Percentiles rank a stretch among this genome's conserved stretches.
These are phyloP conservation scores for Orychophragmus violaceus DNA, from an alignment of 345 rosid species.

Conservation along the genomic window DNA sequence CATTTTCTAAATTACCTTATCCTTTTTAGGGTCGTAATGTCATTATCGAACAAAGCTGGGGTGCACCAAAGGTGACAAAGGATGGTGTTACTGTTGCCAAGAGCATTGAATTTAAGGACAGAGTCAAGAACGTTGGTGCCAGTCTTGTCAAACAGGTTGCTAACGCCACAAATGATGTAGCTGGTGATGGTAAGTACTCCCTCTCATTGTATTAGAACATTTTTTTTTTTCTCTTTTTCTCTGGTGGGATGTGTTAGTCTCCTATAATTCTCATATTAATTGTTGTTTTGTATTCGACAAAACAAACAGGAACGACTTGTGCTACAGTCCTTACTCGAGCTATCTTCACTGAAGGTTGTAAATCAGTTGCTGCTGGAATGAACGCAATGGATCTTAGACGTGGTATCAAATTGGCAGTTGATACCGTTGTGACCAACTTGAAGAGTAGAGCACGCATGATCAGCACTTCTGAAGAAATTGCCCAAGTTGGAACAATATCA, in stretches of 20 bases:
- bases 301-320: slow-evolving; percentile 78
- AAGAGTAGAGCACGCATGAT: slow-evolving; percentile 94
- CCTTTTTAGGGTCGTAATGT: slow-evolving; percentile 78
- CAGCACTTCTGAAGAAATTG: slow-evolving; percentile 97
- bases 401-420: slow-evolving; percentile 96
- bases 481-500: slow-evolving; percentile 95
- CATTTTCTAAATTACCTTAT: neutral
- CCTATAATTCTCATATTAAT: neutral
- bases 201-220: neutral
- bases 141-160: slow-evolving; percentile 99
- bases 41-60: slow-evolving; percentile 94
- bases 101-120: slow-evolving; percentile 92
- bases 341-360: slow-evolving; percentile 90
- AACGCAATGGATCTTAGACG: slow-evolving; percentile 97
- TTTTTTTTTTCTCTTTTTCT: neutral
- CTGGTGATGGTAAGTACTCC: slow-evolving; percentile 77
- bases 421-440: slow-evolving; percentile 78
- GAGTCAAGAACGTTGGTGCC: slow-evolving; percentile 92
- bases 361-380: slow-evolving; percentile 99
- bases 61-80: slow-evolving; percentile 96
- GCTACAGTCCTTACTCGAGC: slow-evolving; percentile 93
- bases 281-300: neutral
- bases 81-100: slow-evolving; percentile 99
- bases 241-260: too few species aligned
- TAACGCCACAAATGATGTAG: slow-evolving; percentile 92